Evolutionary conservation across 1,284 basidiomycete species (phyloP).

Genomic region (Rhodotorula sp.): DNA sequence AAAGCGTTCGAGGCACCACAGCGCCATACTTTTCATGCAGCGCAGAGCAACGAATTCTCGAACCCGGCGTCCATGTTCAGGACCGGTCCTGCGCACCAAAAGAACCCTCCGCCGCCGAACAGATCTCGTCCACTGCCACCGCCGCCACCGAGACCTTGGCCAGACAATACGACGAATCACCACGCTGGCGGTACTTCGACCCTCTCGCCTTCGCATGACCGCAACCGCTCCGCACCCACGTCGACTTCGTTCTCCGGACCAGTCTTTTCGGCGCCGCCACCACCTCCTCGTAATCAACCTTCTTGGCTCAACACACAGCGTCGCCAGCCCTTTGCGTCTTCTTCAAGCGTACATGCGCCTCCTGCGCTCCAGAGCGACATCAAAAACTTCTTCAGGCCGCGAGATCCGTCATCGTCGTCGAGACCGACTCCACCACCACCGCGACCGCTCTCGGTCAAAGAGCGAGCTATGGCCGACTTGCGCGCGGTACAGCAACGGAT

Average conservation of each 20-base stretch:
- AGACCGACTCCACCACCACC: not conserved
- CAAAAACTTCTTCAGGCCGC: not conserved
- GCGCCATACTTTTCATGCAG: not conserved
- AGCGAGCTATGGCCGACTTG: slow-evolving; percentile 3
- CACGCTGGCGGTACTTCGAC: not conserved
- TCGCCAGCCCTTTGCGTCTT: not conserved
- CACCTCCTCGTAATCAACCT: not conserved
- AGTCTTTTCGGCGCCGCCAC: not conserved
- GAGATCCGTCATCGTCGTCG: not conserved
- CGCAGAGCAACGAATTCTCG: not conserved
- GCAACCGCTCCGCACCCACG: too few species aligned
- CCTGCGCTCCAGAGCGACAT: not conserved
- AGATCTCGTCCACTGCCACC: not conserved
- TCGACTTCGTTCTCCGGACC: too few species aligned
- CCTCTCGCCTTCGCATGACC: not conserved
- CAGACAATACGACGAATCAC: too few species aligned
- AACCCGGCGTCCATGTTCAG: not conserved
- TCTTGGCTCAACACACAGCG: too few species aligned
- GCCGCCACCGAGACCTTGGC: not conserved
- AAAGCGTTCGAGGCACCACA: not conserved
- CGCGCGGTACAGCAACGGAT: slow-evolving; percentile 8
- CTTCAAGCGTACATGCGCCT: not conserved
- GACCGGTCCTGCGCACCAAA: not conserved
- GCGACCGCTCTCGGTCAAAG: slow-evolving; percentile 16
- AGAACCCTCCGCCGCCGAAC: not conserved